Conservation (phyloP, 805 yeast genomes). For the Ascoidea rubescens region DNA sequence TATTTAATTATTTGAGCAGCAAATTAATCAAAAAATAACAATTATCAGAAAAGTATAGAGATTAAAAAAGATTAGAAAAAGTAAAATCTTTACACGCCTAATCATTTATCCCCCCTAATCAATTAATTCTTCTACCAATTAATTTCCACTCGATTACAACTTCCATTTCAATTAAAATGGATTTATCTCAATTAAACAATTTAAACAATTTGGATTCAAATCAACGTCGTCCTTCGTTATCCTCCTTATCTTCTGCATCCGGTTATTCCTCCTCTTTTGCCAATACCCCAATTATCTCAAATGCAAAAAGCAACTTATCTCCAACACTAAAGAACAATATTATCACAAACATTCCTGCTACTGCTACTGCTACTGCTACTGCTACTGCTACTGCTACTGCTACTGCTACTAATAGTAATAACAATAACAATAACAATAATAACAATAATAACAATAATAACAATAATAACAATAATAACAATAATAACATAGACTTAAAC, state of each 20-base stretch:
- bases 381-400: background rate
- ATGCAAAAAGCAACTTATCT: background rate
- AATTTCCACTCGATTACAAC: background rate
- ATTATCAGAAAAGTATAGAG: background rate
- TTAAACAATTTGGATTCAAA: background rate
- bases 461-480: too few relatives aligned
- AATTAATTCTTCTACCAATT: too few relatives aligned
- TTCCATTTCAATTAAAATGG: background rate
- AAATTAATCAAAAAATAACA: too few relatives aligned
- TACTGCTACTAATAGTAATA: background rate
- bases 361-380: background rate
- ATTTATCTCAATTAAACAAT: background rate
- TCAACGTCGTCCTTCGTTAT: background rate
- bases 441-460: too few relatives aligned
- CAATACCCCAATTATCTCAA: background rate
- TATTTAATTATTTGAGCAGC: too few relatives aligned
- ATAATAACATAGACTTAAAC: too few relatives aligned
- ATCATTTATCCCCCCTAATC: too few relatives aligned
- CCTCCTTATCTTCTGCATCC: background rate
- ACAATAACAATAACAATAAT: too few relatives aligned
- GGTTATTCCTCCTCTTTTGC: background rate
- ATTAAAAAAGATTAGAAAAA: too few relatives aligned
- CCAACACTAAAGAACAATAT: background rate
- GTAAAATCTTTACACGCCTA: too few relatives aligned
- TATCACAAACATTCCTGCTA: background rate